Base-by-base conservation (phyloP, 345 rosid species). In the Excoecaria cochinchinensis region DNA sequence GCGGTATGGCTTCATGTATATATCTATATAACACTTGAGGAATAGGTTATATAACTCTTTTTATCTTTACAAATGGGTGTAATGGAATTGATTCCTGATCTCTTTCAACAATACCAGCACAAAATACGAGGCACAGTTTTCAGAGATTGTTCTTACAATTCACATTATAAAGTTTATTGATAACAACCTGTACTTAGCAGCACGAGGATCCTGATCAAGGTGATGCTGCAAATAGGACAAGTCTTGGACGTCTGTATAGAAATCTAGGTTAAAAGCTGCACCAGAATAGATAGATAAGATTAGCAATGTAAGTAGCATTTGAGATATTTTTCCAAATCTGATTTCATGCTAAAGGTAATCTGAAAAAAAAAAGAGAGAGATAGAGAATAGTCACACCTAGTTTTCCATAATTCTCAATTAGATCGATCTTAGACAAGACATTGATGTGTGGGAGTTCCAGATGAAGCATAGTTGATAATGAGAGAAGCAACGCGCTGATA, bases 381-480 rank as follows among this genome's bases (percentile, higher is more conserved):
- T 40, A 56, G 66, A 21, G 9, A 39, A 73, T 4, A 67, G 69
- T 22, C 69, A 72, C 44, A 93, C 97, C 94, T 73, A 96, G 85
- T 87, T 86, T 96, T 81, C 99, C 98, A 57, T 92, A 96, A 89
- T 74, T 92, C 81, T 90, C 98, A 76, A 90, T 87, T 36, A 96
- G 87, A 82, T 92, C 98, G 22, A 93, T 96, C 86, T 96, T 96
- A 67, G 97, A 96, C 74, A 96, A 83, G 79, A 96, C 92, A 81
- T 93, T 96, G 80, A 93, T 50, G 21, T 90, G 97, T 13, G 97
- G 98, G 71, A 93, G 92, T 82, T 93, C 99, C 87, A 96, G 71
- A 85, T 93, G 99, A 81, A 96, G 76, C 98, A 92, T 92, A 71
- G 97, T 90, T 38, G 98, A 91, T 69, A 96, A 77, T 0, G 97